Evolutionary conservation across 257 asterid genomes (phyloP), one percentile per base, ranked within the genome.

Genomic region (Penstemon davidsonii): DNA sequence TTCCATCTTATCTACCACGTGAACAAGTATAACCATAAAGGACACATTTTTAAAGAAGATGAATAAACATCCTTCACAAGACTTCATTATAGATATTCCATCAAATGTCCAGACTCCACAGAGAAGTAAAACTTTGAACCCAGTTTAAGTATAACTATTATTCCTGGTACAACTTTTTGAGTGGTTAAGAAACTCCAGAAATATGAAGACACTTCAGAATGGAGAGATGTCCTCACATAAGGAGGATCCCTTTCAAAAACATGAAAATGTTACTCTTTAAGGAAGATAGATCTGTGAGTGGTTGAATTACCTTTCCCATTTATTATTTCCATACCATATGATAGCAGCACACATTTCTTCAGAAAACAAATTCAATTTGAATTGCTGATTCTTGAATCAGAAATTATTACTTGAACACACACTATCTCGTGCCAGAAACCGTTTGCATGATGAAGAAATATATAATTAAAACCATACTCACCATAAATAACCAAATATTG

Each of bases 341-440:
- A 54, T 3, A 71, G 12, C 1, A 50, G 41, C 19, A 33, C 15
- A 41, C 5, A 4, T 40, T 59, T 41, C 36, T 61, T 25, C 36
- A 5, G 4, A 65, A 50, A 65, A 65, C 70, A 39, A 65, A 50
- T 9, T 42, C 5, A n/a, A 60, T 50, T 49, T 50, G 43, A 55
- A 25, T 13, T 13, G 41, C 56, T 42, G 44, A 4, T 52, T 50
- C 54, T 33, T 50, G 11, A 60, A 38, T 50, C 12, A 13, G 41
- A 13, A 60, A 60, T 39, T 40, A 61, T 70, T 39, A 41, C 55
- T 25, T 33, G 41, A 49, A 49, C 18, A 53, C 15, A 56, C 13
- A n/a, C 52, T 33, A 25, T 25, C 57, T 1, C 9, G 37, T 33
- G 55, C 18, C 5, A 38, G 40, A 62, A 45, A 13, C 8, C 3